Base-by-base conservation (phyloP, 441 rosid species). In the Pelargonium citronellum region DNA sequence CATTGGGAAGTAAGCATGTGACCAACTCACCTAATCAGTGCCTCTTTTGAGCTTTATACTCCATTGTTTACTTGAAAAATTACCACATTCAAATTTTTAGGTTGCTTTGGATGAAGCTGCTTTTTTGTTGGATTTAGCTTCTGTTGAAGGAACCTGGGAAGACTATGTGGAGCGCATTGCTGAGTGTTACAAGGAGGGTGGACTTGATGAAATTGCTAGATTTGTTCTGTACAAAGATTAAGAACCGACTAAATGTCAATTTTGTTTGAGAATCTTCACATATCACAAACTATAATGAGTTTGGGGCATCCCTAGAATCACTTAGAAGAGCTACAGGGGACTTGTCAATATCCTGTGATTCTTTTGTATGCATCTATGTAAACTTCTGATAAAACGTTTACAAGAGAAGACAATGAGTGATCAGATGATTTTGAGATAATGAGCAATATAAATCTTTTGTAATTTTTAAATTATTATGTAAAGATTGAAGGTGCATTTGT, bases 101-200 rank as follows among this genome's bases (percentile, higher is more conserved):
- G 73, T 85, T 75, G 83, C 91, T 17, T 77, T 92, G 83, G 96
- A 92, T 79, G 95, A 85, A 74, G 93, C 96, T 0, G 96, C 95
- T 15, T 92, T 90, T 81, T 79, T 90, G 62, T 80, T 92, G 84
- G 96, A 92, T 79, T 84, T 92, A 73, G 95, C 90, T 68, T 90
- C 91, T 69, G 81, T 90, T 39, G 89, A 90, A 68, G 95, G 96
- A 78, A 80, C 83, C 51, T 88, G 96, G 97, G 80, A 76, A 5
- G 87, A 78, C 67, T 80, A 71, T 68, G 19, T 78, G 37, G 80
- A 85, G 34, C 81, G 81, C 37, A 79, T 87, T 39, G 90, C 90
- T 39, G 86, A 85, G 67, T 90, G 91, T 73, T 92, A 90, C 20
- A 77, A 75, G 55, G 87, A 90, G 53, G 92, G 87, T 53, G 92